Evolutionary conservation across 2,329 filamentous ascomycete genomes (phyloP), one percentile per base, ranked within the genome.

Genomic region (Malbranchea cinnamomea): DNA sequence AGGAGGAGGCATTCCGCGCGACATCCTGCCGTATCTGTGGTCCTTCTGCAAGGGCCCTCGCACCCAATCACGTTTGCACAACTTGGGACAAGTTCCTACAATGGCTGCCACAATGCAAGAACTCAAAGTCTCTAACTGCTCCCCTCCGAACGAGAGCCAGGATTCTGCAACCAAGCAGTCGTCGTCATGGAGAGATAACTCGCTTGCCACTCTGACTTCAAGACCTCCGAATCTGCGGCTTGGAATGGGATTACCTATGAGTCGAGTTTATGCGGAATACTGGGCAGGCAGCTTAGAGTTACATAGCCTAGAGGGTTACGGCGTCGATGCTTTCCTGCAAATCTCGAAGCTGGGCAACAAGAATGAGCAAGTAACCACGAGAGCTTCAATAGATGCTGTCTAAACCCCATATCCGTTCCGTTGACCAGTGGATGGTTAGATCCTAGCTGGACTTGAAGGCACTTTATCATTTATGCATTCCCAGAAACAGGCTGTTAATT

Each of bases 321-420:
- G 89, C 9, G 83, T 91, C 5, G 89, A 98, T 59, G 85, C 81
- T 0, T 98, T 98, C 48, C 58, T 98, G 39, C 85, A 95, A 50
- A 93, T 98, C 36, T 92, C 83, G 4, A 91, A 92, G 52, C 64
- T 98, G 34, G 89, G 89, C 12, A 98, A 98, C 53, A 94, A 93
- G 65, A 94, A 95, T 48, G 89, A 98, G 61, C 83, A 92, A 54
- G 64, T 98, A 37, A 83, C 67, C 11, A 83, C 73, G 16, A 63
- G 79, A 45, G 79, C 79, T 15, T 73, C 68, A 40, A 82, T 85
- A 65, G 79, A 85, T 53, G 76, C 78, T 12, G 69, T 85, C 8
- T 81, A 62, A 54, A 14, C 23, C 13, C 11, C 20, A 9, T 22
- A 11, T 22, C 11, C 20, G 11, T 22, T 22, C 20, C 11, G 11